Base-by-base conservation (phyloP, 192 early-diverging fungal genomes). In the Endogone sp. region DNA sequence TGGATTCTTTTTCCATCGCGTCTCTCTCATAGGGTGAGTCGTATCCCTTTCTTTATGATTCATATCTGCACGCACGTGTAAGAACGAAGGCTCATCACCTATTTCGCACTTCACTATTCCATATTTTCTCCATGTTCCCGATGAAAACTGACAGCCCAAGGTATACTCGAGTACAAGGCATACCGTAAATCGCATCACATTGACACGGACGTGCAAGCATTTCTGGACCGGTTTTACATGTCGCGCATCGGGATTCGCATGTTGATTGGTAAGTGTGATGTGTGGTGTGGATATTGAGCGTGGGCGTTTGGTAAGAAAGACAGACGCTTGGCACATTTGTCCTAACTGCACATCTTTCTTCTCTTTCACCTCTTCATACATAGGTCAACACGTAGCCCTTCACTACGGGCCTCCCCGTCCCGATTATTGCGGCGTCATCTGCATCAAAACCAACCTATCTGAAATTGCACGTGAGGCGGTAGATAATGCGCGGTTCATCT, bases 181-280 rank as follows among this genome's bases (percentile, higher is more conserved):
- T 79, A 76, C 57, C 73, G 71, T 49, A 68, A 66, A 49, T 73
- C 77, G 3, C 57, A 69, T n/a, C 57, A 72, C 20, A 84, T 92
- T 49, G 86, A 92, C 78, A 86, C 87, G 22, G 90, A 86, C 54
- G 84, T 96, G 20, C 95, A 98, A 79, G 82, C 88, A 29, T 98
- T 98, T 68, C 77, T 98, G 67, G 95, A 96, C 80, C 88, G 94
- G 32, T 98, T 98, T 82, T 96, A 98, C 80, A 91, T 96, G 88
- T 94, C 93, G 27, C 92, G 96, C 62, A 98, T 98, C 68, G 96
- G 96, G n/a, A 97, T 98, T 75, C 90, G 96, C 61, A 95, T 97
- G 93, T 84, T 98, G 61, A 95, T 98, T 70, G 96, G 93, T 75
- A 86, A 79, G 73, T 82, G 75, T 31, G 76, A 85, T 22, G 70